Evolutionary conservation across 208 protist genomes (phyloP).

Genomic region (Jaenimonas drosophilae): DNA sequence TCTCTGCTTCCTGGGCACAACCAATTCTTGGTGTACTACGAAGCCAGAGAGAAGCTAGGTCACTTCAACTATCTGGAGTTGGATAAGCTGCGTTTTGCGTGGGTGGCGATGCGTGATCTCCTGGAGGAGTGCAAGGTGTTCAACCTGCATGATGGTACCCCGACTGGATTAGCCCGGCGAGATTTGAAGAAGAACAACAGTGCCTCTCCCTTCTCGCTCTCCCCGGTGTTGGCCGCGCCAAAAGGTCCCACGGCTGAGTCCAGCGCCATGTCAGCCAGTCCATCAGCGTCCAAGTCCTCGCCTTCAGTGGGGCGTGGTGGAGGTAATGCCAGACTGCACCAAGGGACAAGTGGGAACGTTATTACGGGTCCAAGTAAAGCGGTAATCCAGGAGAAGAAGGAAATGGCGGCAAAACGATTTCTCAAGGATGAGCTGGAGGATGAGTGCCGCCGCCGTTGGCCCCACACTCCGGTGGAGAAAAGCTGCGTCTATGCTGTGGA

Average conservation of each 20-base stretch:
- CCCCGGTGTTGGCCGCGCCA: neutral
- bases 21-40: slow-evolving; percentile 69
- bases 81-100: slow-evolving; percentile 68
- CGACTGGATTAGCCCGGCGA: slow-evolving; percentile 42
- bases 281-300: neutral
- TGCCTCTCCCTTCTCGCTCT: slow-evolving; percentile 13
- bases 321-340: slow-evolving; percentile 13
- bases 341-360: slow-evolving; percentile 33
- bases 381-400: slow-evolving; percentile 27
- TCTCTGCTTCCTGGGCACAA: slow-evolving; percentile 47
- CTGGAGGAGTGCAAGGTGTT: slow-evolving; percentile 44
- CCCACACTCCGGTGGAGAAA: slow-evolving; percentile 56
- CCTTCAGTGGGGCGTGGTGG: slow-evolving; percentile 1
- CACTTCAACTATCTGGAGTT: slow-evolving; percentile 60
- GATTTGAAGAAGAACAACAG: slow-evolving; percentile 65
- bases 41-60: slow-evolving; percentile 29
- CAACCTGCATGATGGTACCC: slow-evolving; percentile 36
- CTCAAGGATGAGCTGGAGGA: slow-evolving; percentile 45
- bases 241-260: neutral
- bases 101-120: slow-evolving; percentile 55
- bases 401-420: slow-evolving; percentile 39
- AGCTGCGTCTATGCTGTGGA: slow-evolving; percentile 47
- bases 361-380: slow-evolving; percentile 33
- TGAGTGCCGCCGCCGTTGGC: slow-evolving; percentile 50
- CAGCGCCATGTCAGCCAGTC: neutral